These are phyloP conservation scores for Russula olivacea DNA, from an alignment of 768 basidiomycete genomes.

Conservation along the genomic window DNA sequence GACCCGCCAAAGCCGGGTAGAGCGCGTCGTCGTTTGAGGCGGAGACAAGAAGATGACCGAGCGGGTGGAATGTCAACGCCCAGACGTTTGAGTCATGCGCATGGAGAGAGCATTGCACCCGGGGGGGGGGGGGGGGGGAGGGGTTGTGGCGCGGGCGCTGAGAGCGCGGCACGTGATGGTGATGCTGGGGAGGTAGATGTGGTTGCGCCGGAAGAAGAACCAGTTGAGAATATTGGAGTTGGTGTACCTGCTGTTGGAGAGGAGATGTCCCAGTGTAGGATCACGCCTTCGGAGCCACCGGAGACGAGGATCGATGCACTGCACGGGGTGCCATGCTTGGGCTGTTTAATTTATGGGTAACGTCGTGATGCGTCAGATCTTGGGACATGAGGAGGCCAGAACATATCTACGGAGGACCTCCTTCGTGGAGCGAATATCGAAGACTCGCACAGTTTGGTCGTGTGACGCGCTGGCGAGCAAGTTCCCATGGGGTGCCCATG, in stretches of 20 bases:
- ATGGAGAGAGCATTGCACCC: slow-evolving; percentile 83
- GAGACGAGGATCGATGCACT: slow-evolving; percentile 88
- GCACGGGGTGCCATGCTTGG: slow-evolving; percentile 92
- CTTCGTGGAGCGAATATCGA: slow-evolving; percentile 98
- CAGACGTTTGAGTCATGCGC: slow-evolving; percentile 99
- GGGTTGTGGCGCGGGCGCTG: slow-evolving; percentile 27
- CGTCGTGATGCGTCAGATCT: background rate
- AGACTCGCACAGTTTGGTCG: slow-evolving; percentile 91
- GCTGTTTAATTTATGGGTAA: slow-evolving; percentile 40
- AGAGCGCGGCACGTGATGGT: background rate
- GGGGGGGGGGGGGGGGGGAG: too few relatives aligned
- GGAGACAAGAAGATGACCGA: slow-evolving; percentile 89
- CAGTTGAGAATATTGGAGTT: background rate
- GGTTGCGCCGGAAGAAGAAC: background rate
- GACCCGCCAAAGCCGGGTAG: slow-evolving; percentile 64
- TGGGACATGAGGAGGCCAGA: background rate
- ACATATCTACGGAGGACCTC: slow-evolving; percentile 77
- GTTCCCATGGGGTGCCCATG: slow-evolving; percentile 94
- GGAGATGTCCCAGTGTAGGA: slow-evolving; percentile 90
- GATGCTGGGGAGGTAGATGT: background rate
- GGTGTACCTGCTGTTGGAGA: slow-evolving; percentile 48
- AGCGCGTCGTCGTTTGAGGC: slow-evolving; percentile 89
- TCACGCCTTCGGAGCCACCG: slow-evolving; percentile 90
- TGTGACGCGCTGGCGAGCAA: slow-evolving; percentile 91
- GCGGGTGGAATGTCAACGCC: slow-evolving; percentile 90